Base-by-base conservation (phyloP, 2,329 filamentous ascomycete species). In the Clonostachys rhizophaga region DNA sequence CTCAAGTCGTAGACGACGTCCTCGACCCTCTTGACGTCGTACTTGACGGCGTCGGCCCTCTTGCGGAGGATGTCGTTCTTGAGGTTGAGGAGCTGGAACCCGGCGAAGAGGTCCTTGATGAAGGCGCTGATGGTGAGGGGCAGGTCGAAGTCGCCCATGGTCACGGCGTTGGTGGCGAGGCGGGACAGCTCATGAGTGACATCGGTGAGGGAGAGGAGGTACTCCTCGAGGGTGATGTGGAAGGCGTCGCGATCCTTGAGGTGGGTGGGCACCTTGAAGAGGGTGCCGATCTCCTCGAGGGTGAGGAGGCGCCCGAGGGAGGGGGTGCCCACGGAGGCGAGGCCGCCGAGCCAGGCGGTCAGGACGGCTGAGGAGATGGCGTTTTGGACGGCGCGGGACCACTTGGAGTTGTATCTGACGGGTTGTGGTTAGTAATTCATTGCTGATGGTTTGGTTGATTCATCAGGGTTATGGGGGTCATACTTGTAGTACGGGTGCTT, bases 1-100 rank as follows among this genome's bases (percentile, higher is more conserved):
- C 89, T 92, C 48, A 99, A 72, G 65, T 99, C 94, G 62, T 99
- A 99, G 44, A 97, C 92, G 12, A 99, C 91, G 62, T 97, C 94
- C 74, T 99, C 94, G 12, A 96, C 90, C 65, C 95, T 92, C 77
- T 97, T 99, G 60, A 99, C 90, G 58, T 87, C 86, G 64, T 99
- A 99, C 76, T 99, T 99, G 68, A 99, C 87, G 6, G 86, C 87
- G 69, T 99, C 94, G 47, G 89, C 90, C 52, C 90, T 80, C 71
- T 91, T 89, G 50, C 94, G 81, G 60, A 99, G 70, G 18, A 84
- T 84, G 65, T 99, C 94, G 60, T 99, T 99, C 78, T 97, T 97
- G 56, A 99, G 76, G 65, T 99, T 99, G 55, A 99, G 80, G 55
- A 97, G 82, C 77, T 97, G 94, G 71, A 99, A 99, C 14, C 92